Base-by-base conservation (phyloP, 495 filamentous ascomycete genomes). In the Penicillium atrosanguineum region DNA sequence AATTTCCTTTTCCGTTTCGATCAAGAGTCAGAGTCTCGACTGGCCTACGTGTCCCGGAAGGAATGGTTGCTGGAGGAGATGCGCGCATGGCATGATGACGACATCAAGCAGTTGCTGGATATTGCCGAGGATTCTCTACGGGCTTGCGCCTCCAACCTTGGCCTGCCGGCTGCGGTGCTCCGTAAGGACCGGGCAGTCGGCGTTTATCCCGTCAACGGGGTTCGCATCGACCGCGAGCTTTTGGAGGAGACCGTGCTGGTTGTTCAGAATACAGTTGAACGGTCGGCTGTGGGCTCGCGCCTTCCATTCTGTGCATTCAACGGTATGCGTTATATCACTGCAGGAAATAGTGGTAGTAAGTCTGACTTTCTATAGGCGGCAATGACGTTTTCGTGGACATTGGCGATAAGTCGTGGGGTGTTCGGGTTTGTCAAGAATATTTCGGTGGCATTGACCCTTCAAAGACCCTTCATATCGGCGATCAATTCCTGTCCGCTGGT, bases 351-450 rank as follows among this genome's bases (percentile, higher is more conserved):
- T 31, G 6, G 14, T 12, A 25, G 7, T 31, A 3, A 29, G 44
- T 14, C 8, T 26, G 2, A 41, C 26, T 7, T 15, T 3, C 14
- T 19, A 11, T 25, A 82, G 81, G 91, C 20, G 92, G 93, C 7
- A 92, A 95, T 51, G 91, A 97, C 65, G 90, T 97, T 20, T 99
- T 99, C 65, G 93, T 99, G 36, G 95, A 99, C 71, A 97, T 99
- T 60, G 95, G 95, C 44, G 95, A 99, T 69, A 99, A 99, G 67
- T 87, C 87, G 38, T 93, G 90, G 85, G 95, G 95, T 53, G 95
- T 99, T 20, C 75, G 88, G 11, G 90, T 88, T 0, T 96, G 90
- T 52, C 94, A 97, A 74, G 78, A 82, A n/a, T 99, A 91, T 73
- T 95, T 97, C 61, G 89, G 86, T 6, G 82, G 79, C 9, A 86